Evolutionary conservation across 441 rosid species (phyloP).

Genomic region (Syzygium syzygioides): DNA sequence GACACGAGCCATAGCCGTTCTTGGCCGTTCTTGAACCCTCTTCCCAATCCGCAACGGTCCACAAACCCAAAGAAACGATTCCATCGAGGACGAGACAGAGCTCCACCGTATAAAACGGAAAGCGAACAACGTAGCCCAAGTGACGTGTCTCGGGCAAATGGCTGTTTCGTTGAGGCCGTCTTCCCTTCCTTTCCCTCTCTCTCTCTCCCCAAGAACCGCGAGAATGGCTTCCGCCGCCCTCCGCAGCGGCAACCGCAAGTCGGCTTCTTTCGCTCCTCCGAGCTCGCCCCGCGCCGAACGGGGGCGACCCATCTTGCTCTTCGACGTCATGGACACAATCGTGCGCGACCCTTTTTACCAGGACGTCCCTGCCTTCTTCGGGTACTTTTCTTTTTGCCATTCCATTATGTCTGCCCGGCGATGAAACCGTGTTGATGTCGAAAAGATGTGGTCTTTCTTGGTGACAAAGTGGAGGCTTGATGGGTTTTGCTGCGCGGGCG

Average conservation of each 20-base stretch:
- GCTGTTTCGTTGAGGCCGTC: neutral
- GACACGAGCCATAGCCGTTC: neutral
- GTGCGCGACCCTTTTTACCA: conserved; percentile 92
- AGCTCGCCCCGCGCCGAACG: conserved; percentile 4
- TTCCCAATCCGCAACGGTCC: neutral
- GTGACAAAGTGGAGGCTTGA: neutral
- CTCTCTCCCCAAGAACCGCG: neutral
- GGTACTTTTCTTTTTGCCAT: conserved; percentile 22
- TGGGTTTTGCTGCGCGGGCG: neutral
- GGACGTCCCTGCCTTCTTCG: conserved; percentile 72
- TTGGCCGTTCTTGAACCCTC: neutral
- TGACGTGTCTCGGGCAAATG: neutral
- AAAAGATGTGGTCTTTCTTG: neutral
- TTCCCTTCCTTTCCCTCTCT: neutral
- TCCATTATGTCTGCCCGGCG: neutral
- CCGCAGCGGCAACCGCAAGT: neutral
- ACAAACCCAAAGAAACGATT: no score
- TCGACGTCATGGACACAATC: conserved; percentile 91
- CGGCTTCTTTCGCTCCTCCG: neutral
- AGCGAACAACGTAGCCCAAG: neutral
- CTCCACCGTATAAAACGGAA: rapidly evolving
- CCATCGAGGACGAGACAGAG: neutral
- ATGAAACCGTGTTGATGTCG: neutral
- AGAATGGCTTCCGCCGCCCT: conserved; percentile 2
- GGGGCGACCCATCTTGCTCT: conserved; percentile 71